Base-by-base conservation (phyloP, 345 rosid genomes). In the Hypericum androsaemum region DNA sequence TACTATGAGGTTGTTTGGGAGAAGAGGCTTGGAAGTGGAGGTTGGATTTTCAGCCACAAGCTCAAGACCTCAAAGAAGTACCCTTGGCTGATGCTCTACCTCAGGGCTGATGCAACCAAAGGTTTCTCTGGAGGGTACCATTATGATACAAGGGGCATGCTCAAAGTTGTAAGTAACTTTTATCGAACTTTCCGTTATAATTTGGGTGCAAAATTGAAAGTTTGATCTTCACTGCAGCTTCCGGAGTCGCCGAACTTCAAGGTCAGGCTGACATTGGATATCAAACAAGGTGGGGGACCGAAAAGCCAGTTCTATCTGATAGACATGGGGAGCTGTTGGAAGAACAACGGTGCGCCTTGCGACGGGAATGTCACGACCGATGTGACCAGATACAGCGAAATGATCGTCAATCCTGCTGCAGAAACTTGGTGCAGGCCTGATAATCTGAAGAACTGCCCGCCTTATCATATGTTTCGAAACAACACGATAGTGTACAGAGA, bases 261-360 rank as follows among this genome's bases (percentile, higher is more conserved):
- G 39, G 63, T 58, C n/a, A 58, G 47, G 14, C 36, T 64, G 63
- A 64, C 63, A 3, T 54, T 64, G 15, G 37, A 64, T 36, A 44
- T 64, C 36, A 58, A 8, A 5, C 16, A 39, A 3, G 69, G 69
- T 39, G 69, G 69, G 51, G 69, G 69, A 35, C 40, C 12, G 17
- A 64, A 46, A 14, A 64, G 69, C 37, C 69, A 64, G 32, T 64
- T 64, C 41, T 64, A 64, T 52, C 63, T 64, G 12, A 22, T 64
- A 16, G 69, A 64, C 13, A 57, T 64, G 32, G 69, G 69, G 47
- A 64, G 69, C 63, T 64, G 69, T 12, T 64, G 68, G 68, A 64
- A 64, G 63, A 64, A 57, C 48, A 64, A 57, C 52, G 68, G 68
- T 2, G 54, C 52, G 32, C 69, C 69, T 6, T 64, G 69, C 53